phyloP scores from a whole-genome alignment of 768 basidiomycete genomes.

The Arthromyces matolae region DNA sequence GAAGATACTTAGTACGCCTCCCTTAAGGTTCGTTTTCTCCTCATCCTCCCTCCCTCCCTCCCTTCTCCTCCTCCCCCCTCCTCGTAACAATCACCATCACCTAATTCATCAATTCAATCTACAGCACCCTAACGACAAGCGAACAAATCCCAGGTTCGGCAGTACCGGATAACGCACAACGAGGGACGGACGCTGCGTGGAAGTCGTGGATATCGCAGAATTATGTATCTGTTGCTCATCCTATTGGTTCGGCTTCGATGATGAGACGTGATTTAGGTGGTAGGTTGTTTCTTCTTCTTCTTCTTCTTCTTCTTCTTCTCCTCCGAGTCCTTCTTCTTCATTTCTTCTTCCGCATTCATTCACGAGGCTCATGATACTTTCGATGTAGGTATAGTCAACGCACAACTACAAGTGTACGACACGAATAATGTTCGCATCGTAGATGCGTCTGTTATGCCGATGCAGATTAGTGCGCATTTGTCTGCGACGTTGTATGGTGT shows the following conservation, averaged over 20 bases:
- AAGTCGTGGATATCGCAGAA: conserved; percentile 39
- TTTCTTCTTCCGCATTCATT: too few relatives aligned
- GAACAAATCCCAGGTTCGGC: conserved; percentile 40
- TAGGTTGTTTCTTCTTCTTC: too few relatives aligned
- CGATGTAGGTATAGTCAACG: conserved; percentile 50
- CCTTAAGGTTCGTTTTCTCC: neutral
- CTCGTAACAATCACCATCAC: too few relatives aligned
- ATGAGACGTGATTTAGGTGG: too few relatives aligned
- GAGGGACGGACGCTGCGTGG: conserved; percentile 45
- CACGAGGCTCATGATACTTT: too few relatives aligned
- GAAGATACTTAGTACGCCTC: conserved; percentile 7
- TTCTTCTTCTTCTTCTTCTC: too few relatives aligned
- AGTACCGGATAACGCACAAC: conserved; percentile 39
- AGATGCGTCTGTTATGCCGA: conserved; percentile 45
- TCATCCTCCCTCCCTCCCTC: too few relatives aligned
- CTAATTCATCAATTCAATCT: too few relatives aligned
- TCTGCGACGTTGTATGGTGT: conserved; percentile 47
- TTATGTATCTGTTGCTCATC: conserved; percentile 45
- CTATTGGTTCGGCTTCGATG: conserved; percentile 45
- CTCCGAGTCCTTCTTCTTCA: too few relatives aligned
- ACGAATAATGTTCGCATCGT: conserved; percentile 49
- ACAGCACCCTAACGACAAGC: neutral
- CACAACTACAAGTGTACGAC: conserved; percentile 42
- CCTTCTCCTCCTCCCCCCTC: too few relatives aligned
- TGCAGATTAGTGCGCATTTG: conserved; percentile 45